Evolutionary conservation across 345 rosid genomes (phyloP), one percentile per base, ranked within the genome.

Genomic region (Hypericum perforatum): DNA sequence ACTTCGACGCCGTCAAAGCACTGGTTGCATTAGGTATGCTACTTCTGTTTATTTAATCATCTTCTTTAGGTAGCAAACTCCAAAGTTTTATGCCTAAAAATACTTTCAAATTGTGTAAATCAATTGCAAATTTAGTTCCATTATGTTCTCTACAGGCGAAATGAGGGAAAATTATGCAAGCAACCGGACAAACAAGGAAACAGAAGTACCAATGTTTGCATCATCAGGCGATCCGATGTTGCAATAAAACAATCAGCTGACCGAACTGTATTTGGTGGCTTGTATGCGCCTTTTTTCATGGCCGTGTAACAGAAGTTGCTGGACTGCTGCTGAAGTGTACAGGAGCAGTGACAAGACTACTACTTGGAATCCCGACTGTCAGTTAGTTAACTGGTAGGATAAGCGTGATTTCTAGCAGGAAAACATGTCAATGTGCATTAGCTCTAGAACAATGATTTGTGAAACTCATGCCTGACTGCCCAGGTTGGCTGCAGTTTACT

Each of bases 1-100:
- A 89, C 74, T 89, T 89, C 54, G 97, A 86, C 53, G 97, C 95
- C 42, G 90, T 89, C 56, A 86, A 89, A 76, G 97, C 82, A 52
- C 61, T 80, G 41, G 76, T 61, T 39, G 84, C 86, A 53, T 71
- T 68, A 41, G 89, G 97, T 90, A 84, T 57, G 79, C 58, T 32
- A 42, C 43, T 49, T 56, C 15, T 41, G 38, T 43, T 41, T 5
- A 37, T 16, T 29, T 22, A 41, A 16, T 22, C 3, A 43, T 14
- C 9, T 36, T 42, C 8, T 51, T 39, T 15, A 36, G 16, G 8
- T 39, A 15, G 45, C 45, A 29, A 48, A 41, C 14, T 45, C 43
- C 7, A 38, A 11, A 7, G 7, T 43, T 11, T 14, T 41, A 39
- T 43, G 53, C 41, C 11, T 50, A 3, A 2, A 7, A 16, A 1